Conservation (phyloP, 306 rosid species). For the Ziziphus jujuba region DNA sequence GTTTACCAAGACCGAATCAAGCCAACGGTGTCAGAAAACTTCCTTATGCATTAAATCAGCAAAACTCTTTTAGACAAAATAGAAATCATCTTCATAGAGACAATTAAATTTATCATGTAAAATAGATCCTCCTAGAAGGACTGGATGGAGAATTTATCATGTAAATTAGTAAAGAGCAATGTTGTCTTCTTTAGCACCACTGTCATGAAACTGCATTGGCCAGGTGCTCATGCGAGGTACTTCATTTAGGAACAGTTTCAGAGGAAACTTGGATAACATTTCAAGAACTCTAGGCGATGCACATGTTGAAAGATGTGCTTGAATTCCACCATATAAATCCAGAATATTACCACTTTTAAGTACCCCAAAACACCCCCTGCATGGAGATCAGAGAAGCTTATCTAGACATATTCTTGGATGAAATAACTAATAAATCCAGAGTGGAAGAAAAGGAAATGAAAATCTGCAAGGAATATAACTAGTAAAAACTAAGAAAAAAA, state of each 20-base stretch:
- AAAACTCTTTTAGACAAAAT: too few relatives aligned
- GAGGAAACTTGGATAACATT: slow-evolving; percentile 52
- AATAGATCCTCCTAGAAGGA: not conserved
- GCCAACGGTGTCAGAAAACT: too few relatives aligned
- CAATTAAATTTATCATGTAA: not conserved
- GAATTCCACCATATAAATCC: slow-evolving; percentile 64
- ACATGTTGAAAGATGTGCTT: slow-evolving; percentile 80
- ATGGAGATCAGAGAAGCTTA: slow-evolving; percentile 29
- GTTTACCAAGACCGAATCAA: too few relatives aligned
- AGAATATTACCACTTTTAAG: slow-evolving; percentile 53
- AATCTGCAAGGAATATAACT: slow-evolving; percentile 13
- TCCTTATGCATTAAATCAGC: too few relatives aligned
- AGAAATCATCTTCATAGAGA: not conserved
- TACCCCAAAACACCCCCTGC: slow-evolving; percentile 82
- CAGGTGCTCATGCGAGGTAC: slow-evolving; percentile 81
- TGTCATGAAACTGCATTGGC: slow-evolving; percentile 79
- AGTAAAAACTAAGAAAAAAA: slow-evolving; percentile 29
- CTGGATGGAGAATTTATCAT: slow-evolving; percentile 66
- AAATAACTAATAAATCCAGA: slow-evolving; percentile 15
- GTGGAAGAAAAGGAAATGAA: slow-evolving; percentile 14
- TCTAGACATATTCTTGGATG: slow-evolving; percentile 16
- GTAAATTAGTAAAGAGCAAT: slow-evolving; percentile 92
- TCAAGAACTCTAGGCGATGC: slow-evolving; percentile 80
- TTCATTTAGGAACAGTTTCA: slow-evolving; percentile 58
- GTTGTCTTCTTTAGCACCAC: slow-evolving; percentile 77